Evolutionary conservation across 495 filamentous ascomycete genomes (phyloP).

Genomic region (Talaromyces stipitatus): DNA sequence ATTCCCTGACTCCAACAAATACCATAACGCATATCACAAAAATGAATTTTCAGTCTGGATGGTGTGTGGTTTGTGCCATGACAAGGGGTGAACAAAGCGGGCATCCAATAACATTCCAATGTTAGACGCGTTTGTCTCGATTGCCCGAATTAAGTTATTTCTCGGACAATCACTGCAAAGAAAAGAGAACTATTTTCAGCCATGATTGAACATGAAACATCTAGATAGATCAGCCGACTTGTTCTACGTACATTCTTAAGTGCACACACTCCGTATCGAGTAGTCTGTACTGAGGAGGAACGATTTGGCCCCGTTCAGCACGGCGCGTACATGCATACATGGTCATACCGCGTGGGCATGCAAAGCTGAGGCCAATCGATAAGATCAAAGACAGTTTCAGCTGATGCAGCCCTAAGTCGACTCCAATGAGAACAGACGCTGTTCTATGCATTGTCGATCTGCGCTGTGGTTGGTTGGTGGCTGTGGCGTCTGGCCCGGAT

Average conservation of each 20-base stretch:
- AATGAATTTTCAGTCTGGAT: not conserved
- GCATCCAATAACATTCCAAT: not conserved
- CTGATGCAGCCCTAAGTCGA: not conserved
- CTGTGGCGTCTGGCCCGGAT: not conserved
- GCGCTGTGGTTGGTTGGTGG: not conserved
- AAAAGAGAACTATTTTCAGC: not conserved
- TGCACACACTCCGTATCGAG: too few relatives aligned
- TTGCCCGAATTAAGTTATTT: not conserved
- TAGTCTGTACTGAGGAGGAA: not conserved
- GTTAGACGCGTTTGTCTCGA: not conserved
- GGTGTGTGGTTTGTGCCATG: not conserved
- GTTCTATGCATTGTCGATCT: not conserved
- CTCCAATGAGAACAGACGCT: not conserved
- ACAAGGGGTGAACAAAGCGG: not conserved
- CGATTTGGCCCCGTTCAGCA: not conserved
- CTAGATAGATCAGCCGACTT: not conserved
- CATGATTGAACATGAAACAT: not conserved
- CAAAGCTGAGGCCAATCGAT: not conserved
- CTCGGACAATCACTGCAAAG: not conserved
- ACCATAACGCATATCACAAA: not conserved
- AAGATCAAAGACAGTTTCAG: not conserved
- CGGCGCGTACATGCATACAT: not conserved
- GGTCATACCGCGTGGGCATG: not conserved
- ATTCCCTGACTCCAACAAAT: not conserved
- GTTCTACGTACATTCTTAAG: not conserved